These are phyloP conservation scores for Phycomyces nitens DNA, from an alignment of 192 early-diverging fungal genomes.

Conservation along the genomic window DNA sequence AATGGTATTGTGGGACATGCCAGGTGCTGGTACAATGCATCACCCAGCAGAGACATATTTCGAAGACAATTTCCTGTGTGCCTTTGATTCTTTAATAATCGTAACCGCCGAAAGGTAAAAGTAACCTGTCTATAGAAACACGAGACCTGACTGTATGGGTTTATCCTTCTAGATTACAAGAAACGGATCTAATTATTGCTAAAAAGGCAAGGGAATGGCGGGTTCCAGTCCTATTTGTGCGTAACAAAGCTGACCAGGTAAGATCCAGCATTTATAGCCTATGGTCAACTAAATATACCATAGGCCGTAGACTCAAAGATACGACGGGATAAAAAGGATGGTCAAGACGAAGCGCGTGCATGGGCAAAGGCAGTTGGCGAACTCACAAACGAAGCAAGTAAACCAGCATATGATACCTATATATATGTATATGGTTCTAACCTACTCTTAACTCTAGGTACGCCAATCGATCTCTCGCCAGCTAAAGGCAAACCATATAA, in stretches of 20 bases:
- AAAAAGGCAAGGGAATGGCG: conserved; percentile 20
- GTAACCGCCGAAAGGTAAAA: conserved; percentile 37
- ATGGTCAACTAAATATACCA: background rate
- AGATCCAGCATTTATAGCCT: too few relatives aligned
- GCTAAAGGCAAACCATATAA: conserved; percentile 25
- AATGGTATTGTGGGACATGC: conserved; percentile 38
- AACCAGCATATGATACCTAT: too few relatives aligned
- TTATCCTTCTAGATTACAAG: conserved; percentile 17
- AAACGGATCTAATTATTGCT: conserved; percentile 24
- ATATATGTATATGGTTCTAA: too few relatives aligned
- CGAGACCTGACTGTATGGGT: too few relatives aligned
- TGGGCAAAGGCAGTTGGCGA: conserved; percentile 32
- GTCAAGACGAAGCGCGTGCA: conserved; percentile 1
- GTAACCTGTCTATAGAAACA: too few relatives aligned
- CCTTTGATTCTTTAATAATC: conserved; percentile 38
- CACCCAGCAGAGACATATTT: conserved; percentile 34
- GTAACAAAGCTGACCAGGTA: conserved; percentile 32
- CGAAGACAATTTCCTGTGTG: conserved; percentile 35
- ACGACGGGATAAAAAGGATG: conserved; percentile 1
- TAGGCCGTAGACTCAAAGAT: conserved; percentile 31
- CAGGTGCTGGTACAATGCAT: conserved; percentile 24
- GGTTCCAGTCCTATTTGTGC: conserved; percentile 28
- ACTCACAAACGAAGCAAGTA: conserved; percentile 25
- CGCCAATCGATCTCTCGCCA: conserved; percentile 22
- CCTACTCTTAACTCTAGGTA: background rate